Evolutionary conservation across 495 filamentous ascomycete species (phyloP).

Genomic region (Mycothermus thermophilus): DNA sequence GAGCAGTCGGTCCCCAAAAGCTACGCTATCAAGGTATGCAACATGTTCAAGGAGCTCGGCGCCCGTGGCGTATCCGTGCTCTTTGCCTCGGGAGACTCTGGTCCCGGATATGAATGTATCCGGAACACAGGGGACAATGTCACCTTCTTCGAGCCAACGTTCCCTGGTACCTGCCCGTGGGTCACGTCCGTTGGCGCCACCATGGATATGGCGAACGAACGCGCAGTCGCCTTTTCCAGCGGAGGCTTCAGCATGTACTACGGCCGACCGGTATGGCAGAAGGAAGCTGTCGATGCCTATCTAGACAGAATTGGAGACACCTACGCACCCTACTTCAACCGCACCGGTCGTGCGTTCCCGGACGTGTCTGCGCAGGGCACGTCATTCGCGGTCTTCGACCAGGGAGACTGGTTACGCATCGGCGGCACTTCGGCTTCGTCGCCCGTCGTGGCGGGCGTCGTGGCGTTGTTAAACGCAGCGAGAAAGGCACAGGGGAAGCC

Average conservation of each 20-base stretch:
- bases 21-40: slow-evolving; percentile 53
- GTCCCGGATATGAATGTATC: slow-evolving; percentile 48
- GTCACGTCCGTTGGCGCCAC: slow-evolving; percentile 64
- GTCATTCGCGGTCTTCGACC: slow-evolving; percentile 7
- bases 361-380: slow-evolving; percentile 50
- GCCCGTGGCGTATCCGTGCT: slow-evolving; percentile 58
- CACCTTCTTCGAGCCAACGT: slow-evolving; percentile 53
- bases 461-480: slow-evolving; percentile 56
- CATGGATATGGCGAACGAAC: slow-evolving; percentile 9
- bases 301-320: slow-evolving; percentile 10
- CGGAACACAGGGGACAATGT: slow-evolving; percentile 53
- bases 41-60: slow-evolving; percentile 52
- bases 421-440: slow-evolving; percentile 51
- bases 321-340: slow-evolving; percentile 31
- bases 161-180: slow-evolving; percentile 61
- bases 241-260: slow-evolving; percentile 60
- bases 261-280: slow-evolving; percentile 46
- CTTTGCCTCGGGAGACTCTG: slow-evolving; percentile 54
- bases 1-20: slow-evolving; percentile 50
- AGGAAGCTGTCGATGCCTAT: slow-evolving; percentile 40
- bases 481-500: slow-evolving; percentile 40
- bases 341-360: slow-evolving; percentile 52
- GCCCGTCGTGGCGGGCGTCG: slow-evolving; percentile 47
- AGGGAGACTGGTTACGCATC: slow-evolving; percentile 10
- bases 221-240: slow-evolving; percentile 30